Percentiles rank a stretch among this genome's conserved stretches.
phyloP scores from a whole-genome alignment of 805 yeast genomes.

The Candida nemodendra region DNA sequence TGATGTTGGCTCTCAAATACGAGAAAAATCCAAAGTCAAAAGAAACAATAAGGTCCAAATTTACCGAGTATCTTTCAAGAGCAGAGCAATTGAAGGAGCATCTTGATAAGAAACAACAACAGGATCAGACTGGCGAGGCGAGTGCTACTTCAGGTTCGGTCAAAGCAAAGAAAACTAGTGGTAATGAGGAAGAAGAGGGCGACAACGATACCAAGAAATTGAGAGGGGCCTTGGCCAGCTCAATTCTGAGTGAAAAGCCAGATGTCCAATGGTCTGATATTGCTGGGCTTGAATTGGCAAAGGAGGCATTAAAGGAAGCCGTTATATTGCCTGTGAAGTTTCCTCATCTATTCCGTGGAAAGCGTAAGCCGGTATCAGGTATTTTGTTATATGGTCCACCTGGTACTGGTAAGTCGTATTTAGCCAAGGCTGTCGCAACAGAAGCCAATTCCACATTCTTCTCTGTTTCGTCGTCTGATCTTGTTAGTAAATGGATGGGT shows the following conservation, averaged over 20 bases:
- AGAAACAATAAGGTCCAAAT: constrained; percentile 82
- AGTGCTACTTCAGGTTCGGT: constrained; percentile 58
- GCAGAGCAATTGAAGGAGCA: constrained; percentile 94
- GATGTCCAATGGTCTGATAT: constrained; percentile 93
- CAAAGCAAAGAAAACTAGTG: constrained; percentile 47
- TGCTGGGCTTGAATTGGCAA: constrained; percentile 94
- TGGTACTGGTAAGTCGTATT: constrained; percentile 95
- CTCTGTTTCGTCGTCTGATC: constrained; percentile 92
- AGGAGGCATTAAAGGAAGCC: constrained; percentile 95
- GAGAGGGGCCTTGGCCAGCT: constrained; percentile 87
- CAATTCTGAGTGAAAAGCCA: constrained; percentile 88
- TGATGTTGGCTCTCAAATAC: constrained; percentile 92
- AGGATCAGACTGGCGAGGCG: constrained; percentile 47
- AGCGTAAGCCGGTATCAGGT: constrained; percentile 89
- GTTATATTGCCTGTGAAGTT: constrained; percentile 94
- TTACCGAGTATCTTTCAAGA: constrained; percentile 85
- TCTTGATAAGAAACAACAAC: constrained; percentile 58
- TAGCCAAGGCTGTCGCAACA: constrained; percentile 98
- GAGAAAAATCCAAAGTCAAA: constrained; percentile 90
- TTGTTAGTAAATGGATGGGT: constrained; percentile 99
- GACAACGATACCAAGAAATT: constrained; percentile 85
- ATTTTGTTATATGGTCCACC: constrained; percentile 90
- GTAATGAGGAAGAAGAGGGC: constrained; percentile 57
- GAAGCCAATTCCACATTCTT: constrained; percentile 97
- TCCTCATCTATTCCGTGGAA: constrained; percentile 93